Percentiles rank a stretch among this genome's conserved stretches.
Evolutionary conservation across 768 basidiomycete genomes (phyloP).

Genomic region (Boletus vermiculosoides): DNA sequence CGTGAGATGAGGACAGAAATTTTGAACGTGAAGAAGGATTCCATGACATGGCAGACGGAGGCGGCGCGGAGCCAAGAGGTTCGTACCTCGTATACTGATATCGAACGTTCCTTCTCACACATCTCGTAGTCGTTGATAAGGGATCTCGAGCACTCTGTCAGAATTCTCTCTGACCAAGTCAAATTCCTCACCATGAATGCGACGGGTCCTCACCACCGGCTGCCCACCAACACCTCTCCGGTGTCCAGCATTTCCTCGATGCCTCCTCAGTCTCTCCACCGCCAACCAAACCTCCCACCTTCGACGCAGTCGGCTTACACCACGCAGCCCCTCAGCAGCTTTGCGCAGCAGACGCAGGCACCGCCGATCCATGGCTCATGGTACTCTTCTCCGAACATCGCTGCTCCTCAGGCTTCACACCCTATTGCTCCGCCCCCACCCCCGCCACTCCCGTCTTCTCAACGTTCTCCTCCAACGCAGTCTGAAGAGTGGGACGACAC

Average conservation of each 20-base stretch:
- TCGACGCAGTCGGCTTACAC: constrained; percentile 36
- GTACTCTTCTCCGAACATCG: constrained; percentile 60
- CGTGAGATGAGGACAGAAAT: constrained; percentile 76
- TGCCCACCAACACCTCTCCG: constrained; percentile 34
- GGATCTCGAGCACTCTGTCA: constrained; percentile 77
- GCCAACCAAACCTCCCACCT: constrained; percentile 34
- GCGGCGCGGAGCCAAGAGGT: constrained; percentile 79
- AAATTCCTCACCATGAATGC: constrained; percentile 71
- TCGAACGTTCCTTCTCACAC: constrained; percentile 6
- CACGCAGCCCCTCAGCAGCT: constrained; percentile 34
- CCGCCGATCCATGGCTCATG: constrained; percentile 41
- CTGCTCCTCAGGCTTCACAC: constrained; percentile 80
- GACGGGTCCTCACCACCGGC: constrained; percentile 36
- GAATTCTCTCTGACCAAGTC: constrained; percentile 75
- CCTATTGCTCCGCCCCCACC: constrained; percentile 67
- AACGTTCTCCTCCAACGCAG: constrained; percentile 52
- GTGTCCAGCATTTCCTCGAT: constrained; percentile 37
- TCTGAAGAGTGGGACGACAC: constrained; percentile 83
- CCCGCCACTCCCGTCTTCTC: constrained; percentile 39
- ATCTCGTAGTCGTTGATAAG: constrained; percentile 61
- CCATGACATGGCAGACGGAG: constrained; percentile 80
- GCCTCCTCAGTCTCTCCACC: constrained; percentile 35
- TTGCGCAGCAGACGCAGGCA: constrained; percentile 33
- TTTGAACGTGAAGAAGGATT: constrained; percentile 72
- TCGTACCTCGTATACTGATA: constrained; percentile 18